phyloP scores from a whole-genome alignment of 257 asterid genomes.

The Penstemon barbatus region DNA sequence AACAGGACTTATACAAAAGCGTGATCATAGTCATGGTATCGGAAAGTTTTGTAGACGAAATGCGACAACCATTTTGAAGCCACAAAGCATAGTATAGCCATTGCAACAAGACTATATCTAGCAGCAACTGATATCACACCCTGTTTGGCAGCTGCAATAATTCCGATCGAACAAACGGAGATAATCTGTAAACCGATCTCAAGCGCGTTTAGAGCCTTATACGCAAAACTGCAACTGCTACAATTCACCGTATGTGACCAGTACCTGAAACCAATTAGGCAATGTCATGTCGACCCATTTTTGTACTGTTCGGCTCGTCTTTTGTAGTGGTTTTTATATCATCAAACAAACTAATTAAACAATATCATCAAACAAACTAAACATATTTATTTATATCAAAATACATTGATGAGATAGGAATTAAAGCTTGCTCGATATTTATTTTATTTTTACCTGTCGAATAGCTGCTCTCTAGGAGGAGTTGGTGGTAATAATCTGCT shows the following conservation, averaged over 20 bases:
- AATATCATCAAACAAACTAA: too few relatives aligned
- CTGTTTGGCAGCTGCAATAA: constrained; percentile 70
- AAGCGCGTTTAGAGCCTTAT: constrained; percentile 49
- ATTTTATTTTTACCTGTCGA: constrained; percentile 54
- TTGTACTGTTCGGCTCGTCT: too few relatives aligned
- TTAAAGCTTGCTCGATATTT: too few relatives aligned
- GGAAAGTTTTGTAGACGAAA: constrained; percentile 73
- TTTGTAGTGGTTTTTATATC: too few relatives aligned
- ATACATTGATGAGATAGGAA: too few relatives aligned
- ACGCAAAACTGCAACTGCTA: constrained; percentile 68
- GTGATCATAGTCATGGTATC: constrained; percentile 84
- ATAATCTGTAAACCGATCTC: constrained; percentile 59
- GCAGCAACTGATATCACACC: constrained; percentile 44
- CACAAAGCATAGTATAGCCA: constrained; percentile 63
- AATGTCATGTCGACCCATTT: not conserved
- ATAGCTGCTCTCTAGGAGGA: constrained; percentile 72
- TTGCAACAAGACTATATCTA: constrained; percentile 44
- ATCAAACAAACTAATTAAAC: too few relatives aligned
- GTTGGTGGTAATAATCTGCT: constrained; percentile 62
- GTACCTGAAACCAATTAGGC: constrained; percentile 49
- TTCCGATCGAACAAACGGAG: constrained; percentile 49
- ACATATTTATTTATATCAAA: too few relatives aligned
- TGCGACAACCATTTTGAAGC: constrained; percentile 80
- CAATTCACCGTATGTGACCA: constrained; percentile 77
- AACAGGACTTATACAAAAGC: constrained; percentile 52